Conservation (phyloP, 2,329 filamentous ascomycete species). For the Aureobasidium sp. region DNA sequence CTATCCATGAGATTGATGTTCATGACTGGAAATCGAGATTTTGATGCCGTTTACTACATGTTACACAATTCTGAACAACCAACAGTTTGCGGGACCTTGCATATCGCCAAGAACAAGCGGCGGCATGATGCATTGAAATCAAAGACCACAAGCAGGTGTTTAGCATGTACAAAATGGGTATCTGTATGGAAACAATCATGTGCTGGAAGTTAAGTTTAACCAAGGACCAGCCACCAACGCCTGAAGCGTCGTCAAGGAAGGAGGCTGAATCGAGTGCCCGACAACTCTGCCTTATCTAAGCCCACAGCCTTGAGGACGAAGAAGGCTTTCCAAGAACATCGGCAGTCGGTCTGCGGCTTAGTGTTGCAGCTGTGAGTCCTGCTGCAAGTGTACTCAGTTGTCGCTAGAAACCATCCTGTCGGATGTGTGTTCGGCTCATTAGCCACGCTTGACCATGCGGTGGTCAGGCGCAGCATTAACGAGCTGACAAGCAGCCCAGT, state of each 20-base stretch:
- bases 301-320: background rate
- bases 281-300: background rate
- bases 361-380: background rate
- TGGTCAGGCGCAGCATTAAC: background rate
- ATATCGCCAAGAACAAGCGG: background rate
- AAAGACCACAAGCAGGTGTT: background rate
- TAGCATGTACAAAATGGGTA: background rate
- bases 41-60: background rate
- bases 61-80: background rate
- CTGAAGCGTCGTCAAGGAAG: background rate
- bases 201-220: background rate
- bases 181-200: background rate
- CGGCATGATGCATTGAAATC: background rate
- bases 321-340: background rate
- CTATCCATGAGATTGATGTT: background rate
- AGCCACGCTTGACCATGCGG: background rate
- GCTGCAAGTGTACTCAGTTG: too few relatives aligned
- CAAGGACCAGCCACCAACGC: background rate
- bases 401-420: background rate
- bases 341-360: background rate
- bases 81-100: background rate
- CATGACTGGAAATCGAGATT: background rate
- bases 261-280: background rate
- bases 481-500: background rate
- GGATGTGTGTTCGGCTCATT: background rate